A percentile compares a stretch with the other conserved stretches of the same genome.
Conservation (phyloP, 208 protist species). For the Plasmodiophora brassicae region DNA sequence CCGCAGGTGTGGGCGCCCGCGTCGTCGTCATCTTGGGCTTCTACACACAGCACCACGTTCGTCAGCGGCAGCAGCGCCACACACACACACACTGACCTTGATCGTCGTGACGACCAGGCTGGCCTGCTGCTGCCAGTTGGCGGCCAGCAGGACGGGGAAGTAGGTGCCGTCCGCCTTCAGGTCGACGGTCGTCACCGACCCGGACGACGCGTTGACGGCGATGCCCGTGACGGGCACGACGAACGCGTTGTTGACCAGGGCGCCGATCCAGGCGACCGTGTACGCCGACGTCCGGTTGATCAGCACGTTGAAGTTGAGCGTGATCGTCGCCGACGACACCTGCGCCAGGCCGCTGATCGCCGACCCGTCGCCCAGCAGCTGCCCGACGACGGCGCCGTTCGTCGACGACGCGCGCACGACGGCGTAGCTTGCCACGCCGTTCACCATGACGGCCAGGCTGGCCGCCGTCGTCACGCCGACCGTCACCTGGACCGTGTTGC, state of each 20-base stretch:
- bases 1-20: too few species aligned
- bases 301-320: too few species aligned
- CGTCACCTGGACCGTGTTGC: background rate
- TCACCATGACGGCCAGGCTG: background rate
- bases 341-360: background rate
- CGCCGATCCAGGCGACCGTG: background rate
- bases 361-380: background rate
- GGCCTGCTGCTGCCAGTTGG: too few species aligned
- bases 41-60: too few species aligned
- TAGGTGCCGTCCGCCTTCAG: background rate
- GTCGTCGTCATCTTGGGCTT: too few species aligned
- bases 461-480: background rate
- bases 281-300: background rate
- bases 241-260: background rate
- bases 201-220: background rate
- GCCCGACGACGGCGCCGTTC: background rate
- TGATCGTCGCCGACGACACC: background rate
- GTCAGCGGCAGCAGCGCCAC: too few species aligned
- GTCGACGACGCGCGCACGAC: background rate
- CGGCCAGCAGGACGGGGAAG: background rate
- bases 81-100: too few species aligned
- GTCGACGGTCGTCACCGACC: background rate
- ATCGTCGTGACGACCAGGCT: too few species aligned
- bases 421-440: background rate
- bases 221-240: background rate